These are phyloP conservation scores for Hypocrella siamensis DNA, from an alignment of 2,329 filamentous ascomycete species.

Conservation along the genomic window DNA sequence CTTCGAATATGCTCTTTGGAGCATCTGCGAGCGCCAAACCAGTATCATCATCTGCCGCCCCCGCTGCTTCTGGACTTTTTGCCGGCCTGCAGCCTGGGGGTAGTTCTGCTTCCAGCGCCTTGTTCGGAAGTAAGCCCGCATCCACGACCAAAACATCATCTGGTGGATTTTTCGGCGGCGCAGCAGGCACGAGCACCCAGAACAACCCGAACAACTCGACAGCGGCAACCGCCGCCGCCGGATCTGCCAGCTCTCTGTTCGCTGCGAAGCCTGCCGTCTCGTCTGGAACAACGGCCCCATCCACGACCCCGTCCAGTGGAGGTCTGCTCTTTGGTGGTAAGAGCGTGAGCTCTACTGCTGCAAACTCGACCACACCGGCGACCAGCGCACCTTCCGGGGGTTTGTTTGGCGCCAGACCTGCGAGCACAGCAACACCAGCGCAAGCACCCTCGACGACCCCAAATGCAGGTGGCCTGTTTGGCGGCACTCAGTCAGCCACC, in stretches of 20 bases:
- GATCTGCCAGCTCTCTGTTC: slow-evolving; percentile 18
- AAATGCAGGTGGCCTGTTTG: slow-evolving; percentile 16
- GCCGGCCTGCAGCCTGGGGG: slow-evolving; percentile 12
- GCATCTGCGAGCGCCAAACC: slow-evolving; percentile 8
- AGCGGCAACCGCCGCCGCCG: slow-evolving; percentile 9
- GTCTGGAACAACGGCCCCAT: slow-evolving; percentile 14
- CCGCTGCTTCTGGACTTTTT: slow-evolving; percentile 13
- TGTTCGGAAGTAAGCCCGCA: slow-evolving; percentile 10
- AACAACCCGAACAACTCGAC: slow-evolving; percentile 11
- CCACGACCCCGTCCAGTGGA: slow-evolving; percentile 15
- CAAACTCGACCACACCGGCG: slow-evolving; percentile 9
- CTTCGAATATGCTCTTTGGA: slow-evolving; percentile 11
- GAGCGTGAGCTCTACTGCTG: slow-evolving; percentile 10
- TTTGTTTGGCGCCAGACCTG: slow-evolving; percentile 18
- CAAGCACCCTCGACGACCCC: slow-evolving; percentile 14
- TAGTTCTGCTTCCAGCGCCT: slow-evolving; percentile 7
- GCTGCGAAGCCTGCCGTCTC: slow-evolving; percentile 22
- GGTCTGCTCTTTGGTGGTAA: slow-evolving; percentile 18
- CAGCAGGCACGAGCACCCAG: slow-evolving; percentile 6
- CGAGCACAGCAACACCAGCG: slow-evolving; percentile 13
- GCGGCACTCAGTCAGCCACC: slow-evolving; percentile 8
- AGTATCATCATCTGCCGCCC: slow-evolving; percentile 6
- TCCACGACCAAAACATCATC: slow-evolving; percentile 8
- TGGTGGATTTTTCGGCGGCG: slow-evolving; percentile 12
- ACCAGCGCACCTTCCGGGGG: slow-evolving; percentile 11